Percentiles rank a stretch among this genome's conserved stretches.
These are phyloP conservation scores for Populus ilicifolia DNA, from an alignment of 345 rosid species.

Conservation along the genomic window DNA sequence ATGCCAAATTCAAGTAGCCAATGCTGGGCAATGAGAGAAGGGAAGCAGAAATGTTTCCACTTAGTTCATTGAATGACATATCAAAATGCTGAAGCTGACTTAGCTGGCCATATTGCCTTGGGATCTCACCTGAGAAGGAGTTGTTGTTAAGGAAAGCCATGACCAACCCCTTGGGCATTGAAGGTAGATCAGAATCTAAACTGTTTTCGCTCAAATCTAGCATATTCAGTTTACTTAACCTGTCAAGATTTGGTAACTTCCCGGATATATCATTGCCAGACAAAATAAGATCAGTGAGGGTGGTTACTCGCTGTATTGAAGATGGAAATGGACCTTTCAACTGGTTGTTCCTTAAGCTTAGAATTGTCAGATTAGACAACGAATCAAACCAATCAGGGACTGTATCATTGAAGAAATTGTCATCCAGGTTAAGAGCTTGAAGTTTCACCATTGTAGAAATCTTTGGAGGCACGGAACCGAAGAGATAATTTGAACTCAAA, in stretches of 20 bases:
- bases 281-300: constrained; percentile 32
- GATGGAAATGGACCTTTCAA: constrained; percentile 43
- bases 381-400: constrained; percentile 53
- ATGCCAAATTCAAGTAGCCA: constrained; percentile 50
- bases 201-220: constrained; percentile 45
- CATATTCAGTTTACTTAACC: constrained; percentile 25
- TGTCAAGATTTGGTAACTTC: constrained; percentile 36
- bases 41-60: constrained; percentile 36
- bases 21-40: constrained; percentile 52
- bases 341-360: constrained; percentile 49
- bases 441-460: constrained; percentile 58
- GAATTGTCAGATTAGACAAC: constrained; percentile 42
- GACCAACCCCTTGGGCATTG: constrained; percentile 40
- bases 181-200: constrained; percentile 35
- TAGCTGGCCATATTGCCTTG: constrained; percentile 32
- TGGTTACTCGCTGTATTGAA: constrained; percentile 19
- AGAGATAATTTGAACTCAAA: constrained; percentile 61
- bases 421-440: constrained; percentile 46
- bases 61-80: constrained; percentile 36
- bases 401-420: constrained; percentile 62
- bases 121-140: constrained; percentile 44
- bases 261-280: constrained; percentile 42
- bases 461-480: constrained; percentile 63
- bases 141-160: constrained; percentile 38
- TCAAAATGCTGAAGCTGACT: constrained; percentile 39